phyloP scores from a whole-genome alignment of 2,329 filamentous ascomycete genomes.

The Didymella lethalis region DNA sequence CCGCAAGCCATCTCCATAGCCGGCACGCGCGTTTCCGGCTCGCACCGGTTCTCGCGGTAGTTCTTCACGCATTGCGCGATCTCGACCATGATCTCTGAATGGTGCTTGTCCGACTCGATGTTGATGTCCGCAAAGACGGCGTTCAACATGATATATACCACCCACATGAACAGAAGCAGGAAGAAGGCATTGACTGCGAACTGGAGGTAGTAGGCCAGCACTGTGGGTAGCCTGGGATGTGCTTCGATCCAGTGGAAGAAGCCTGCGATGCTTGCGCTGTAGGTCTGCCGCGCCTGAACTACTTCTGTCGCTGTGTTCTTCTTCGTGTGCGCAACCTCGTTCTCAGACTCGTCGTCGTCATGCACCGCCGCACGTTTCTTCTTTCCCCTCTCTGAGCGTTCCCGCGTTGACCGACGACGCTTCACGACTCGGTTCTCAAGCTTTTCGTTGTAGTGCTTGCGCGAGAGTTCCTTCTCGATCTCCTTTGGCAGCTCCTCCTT shows the following conservation, averaged over 20 bases:
- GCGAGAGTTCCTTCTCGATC: constrained; percentile 43
- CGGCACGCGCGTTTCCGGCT: constrained; percentile 70
- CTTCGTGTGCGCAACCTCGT: constrained; percentile 20
- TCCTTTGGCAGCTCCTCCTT: constrained; percentile 46
- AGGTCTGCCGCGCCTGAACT: constrained; percentile 31
- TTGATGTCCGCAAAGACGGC: constrained; percentile 79
- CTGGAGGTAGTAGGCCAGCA: constrained; percentile 72
- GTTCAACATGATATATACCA: constrained; percentile 72
- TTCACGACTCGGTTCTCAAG: constrained; percentile 51
- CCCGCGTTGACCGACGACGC: constrained; percentile 36
- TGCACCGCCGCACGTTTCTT: constrained; percentile 35
- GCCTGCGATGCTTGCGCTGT: constrained; percentile 50
- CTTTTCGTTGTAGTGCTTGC: constrained; percentile 47
- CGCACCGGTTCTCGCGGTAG: constrained; percentile 80
- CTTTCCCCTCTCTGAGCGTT: constrained; percentile 25
- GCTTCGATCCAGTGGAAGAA: constrained; percentile 69
- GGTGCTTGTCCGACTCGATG: constrained; percentile 72
- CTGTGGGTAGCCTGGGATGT: constrained; percentile 70
- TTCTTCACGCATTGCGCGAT: constrained; percentile 77
- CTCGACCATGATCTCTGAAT: constrained; percentile 73
- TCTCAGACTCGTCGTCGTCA: constrained; percentile 39
- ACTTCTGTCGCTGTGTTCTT: constrained; percentile 4
- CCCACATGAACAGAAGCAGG: constrained; percentile 65
- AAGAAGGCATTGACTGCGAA: constrained; percentile 71
- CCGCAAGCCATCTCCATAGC: constrained; percentile 77